A percentile compares a stretch with the other conserved stretches of the same genome.
phyloP scores from a whole-genome alignment of 2,329 filamentous ascomycete species.

The Aureobasidium sp. region DNA sequence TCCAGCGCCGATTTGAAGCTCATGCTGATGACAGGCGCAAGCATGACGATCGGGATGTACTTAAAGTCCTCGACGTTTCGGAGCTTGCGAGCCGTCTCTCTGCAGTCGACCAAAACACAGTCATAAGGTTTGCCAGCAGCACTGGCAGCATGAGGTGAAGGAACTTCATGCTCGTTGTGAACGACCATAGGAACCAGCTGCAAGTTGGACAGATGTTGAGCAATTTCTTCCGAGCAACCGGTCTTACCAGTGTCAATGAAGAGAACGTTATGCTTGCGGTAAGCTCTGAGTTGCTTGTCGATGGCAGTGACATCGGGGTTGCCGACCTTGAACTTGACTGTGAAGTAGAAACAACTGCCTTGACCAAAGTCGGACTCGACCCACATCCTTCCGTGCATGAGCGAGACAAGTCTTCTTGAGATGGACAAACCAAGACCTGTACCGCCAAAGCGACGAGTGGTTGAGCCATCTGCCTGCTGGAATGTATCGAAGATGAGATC shows the following conservation, averaged over 20 bases:
- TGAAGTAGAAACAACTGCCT: constrained; percentile 94
- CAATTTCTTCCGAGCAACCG: constrained; percentile 66
- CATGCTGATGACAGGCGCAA: constrained; percentile 83
- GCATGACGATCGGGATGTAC: constrained; percentile 89
- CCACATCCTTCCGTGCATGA: constrained; percentile 97
- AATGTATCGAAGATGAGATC: constrained; percentile 98
- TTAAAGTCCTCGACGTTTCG: constrained; percentile 92
- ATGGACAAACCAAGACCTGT: constrained; percentile 92
- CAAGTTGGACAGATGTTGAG: constrained; percentile 68
- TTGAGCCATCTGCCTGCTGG: constrained; percentile 95
- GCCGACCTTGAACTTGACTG: constrained; percentile 80
- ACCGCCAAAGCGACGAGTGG: constrained; percentile 90
- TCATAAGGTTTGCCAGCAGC: constrained; percentile 66
- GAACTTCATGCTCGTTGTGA: constrained; percentile 63
- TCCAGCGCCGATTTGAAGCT: constrained; percentile 90
- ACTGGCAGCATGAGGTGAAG: constrained; percentile 48
- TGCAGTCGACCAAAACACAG: constrained; percentile 91
- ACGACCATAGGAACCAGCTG: constrained; percentile 78
- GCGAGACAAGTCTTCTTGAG: constrained; percentile 85
- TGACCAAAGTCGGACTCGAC: constrained; percentile 87
- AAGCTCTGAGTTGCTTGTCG: constrained; percentile 78
- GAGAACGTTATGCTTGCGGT: constrained; percentile 83
- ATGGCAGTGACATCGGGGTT: constrained; percentile 71
- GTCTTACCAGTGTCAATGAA: constrained; percentile 91
- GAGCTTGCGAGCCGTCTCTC: constrained; percentile 78